These are phyloP conservation scores for Colletotrichum limetticola DNA, from an alignment of 2,329 filamentous ascomycete species.

Conservation along the genomic window DNA sequence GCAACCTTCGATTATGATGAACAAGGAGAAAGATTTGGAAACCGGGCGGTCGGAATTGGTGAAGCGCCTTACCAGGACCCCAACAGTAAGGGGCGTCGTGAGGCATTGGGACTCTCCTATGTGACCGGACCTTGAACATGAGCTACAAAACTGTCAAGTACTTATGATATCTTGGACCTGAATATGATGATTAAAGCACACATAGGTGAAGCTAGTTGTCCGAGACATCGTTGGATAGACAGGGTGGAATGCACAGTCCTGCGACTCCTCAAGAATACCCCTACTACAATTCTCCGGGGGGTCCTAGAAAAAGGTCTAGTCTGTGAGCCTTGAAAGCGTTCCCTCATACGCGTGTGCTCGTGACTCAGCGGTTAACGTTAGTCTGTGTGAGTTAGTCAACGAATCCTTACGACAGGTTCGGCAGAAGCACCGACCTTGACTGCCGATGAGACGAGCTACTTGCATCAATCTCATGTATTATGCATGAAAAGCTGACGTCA, in stretches of 20 bases:
- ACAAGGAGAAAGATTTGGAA: constrained; percentile 60
- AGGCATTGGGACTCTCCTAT: constrained; percentile 8
- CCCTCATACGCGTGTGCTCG: too few relatives aligned
- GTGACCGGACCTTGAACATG: neutral
- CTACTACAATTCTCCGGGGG: too few relatives aligned
- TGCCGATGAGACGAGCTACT: neutral
- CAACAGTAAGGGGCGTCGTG: constrained; percentile 51
- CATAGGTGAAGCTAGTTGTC: too few relatives aligned
- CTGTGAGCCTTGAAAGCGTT: neutral
- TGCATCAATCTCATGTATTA: neutral
- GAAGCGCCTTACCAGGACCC: constrained; percentile 66
- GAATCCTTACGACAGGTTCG: neutral
- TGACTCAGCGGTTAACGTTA: neutral
- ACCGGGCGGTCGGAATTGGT: constrained; percentile 65
- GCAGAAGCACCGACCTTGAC: neutral
- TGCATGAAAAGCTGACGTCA: neutral
- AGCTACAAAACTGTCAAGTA: neutral
- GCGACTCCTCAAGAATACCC: too few relatives aligned
- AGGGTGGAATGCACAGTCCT: too few relatives aligned
- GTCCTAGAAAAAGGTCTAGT: neutral
- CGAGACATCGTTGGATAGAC: too few relatives aligned
- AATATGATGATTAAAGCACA: too few relatives aligned
- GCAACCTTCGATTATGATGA: constrained; percentile 68
- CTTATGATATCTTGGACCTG: too few relatives aligned
- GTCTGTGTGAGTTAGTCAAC: neutral